Percentiles rank a stretch among this genome's conserved stretches.
Conservation (phyloP, 1,139 yeast genomes). For the Saccharomyces hybrid region DNA sequence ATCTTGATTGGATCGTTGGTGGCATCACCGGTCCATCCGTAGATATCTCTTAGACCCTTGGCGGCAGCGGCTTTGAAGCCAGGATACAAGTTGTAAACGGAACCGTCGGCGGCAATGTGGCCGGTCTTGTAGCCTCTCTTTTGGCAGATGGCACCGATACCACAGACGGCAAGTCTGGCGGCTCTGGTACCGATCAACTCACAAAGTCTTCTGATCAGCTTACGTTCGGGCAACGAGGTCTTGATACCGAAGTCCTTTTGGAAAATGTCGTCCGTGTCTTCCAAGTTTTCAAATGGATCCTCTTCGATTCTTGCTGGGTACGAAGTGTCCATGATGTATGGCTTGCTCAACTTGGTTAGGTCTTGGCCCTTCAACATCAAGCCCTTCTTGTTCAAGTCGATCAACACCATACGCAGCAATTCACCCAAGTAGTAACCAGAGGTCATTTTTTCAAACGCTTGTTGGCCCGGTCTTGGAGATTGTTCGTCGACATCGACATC, state of each 20-base stretch:
- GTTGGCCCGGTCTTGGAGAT: slow-evolving; percentile 96
- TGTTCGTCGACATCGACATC: slow-evolving; percentile 73
- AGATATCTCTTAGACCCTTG: slow-evolving; percentile 79
- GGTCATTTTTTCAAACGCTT: slow-evolving; percentile 93
- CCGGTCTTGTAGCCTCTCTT: slow-evolving; percentile 74
- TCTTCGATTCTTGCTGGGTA: slow-evolving; percentile 82
- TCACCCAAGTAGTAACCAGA: slow-evolving; percentile 97
- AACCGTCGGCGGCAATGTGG: slow-evolving; percentile 96
- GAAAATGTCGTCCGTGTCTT: slow-evolving; percentile 67
- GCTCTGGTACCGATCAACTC: slow-evolving; percentile 89
- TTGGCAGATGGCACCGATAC: slow-evolving; percentile 89
- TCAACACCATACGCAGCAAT: slow-evolving; percentile 68
- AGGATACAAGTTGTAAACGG: slow-evolving; percentile 91
- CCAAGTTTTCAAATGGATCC: slow-evolving; percentile 81
- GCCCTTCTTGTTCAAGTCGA: slow-evolving; percentile 63
- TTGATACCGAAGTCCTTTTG: slow-evolving; percentile 48
- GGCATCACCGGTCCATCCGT: slow-evolving; percentile 57
- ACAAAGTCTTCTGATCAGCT: slow-evolving; percentile 72
- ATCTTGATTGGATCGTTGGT: slow-evolving; percentile 61
- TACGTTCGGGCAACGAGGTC: slow-evolving; percentile 74
- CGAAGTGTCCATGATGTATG: slow-evolving; percentile 81
- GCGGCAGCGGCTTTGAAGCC: slow-evolving; percentile 87
- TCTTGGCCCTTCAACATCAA: slow-evolving; percentile 66
- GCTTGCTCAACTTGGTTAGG: slow-evolving; percentile 46
- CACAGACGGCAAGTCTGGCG: slow-evolving; percentile 88